Base-by-base conservation (phyloP, 2,329 filamentous ascomycete species). In the Mycosphaerella sp. region DNA sequence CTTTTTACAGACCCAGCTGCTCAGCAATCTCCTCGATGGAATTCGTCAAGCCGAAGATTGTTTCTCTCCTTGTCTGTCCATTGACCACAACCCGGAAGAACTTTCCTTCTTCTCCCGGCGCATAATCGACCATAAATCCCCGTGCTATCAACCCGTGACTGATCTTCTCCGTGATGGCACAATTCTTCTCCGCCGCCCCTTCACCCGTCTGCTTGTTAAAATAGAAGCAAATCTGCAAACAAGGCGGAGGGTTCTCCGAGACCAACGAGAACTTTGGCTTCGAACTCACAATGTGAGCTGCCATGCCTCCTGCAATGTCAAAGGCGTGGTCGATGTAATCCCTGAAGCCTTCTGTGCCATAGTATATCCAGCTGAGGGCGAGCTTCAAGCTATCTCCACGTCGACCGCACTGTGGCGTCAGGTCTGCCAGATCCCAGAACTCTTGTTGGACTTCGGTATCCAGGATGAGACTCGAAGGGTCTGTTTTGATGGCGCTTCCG, bases 221-320 rank as follows among this genome's bases (percentile, higher is more conserved):
- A 70, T 95, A 95, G 70, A 97, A 97, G 75, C 92, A 96, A 21
- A 97, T 87, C 73, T 97, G 93, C 68, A 95, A 74, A 72, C 92
- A 97, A 0, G 89, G 88, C 45, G 91, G 85, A 26, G 89, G 87
- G 63, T 87, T 85, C 53, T 81, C 78, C 9, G 83, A 87, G 2
- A 95, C 81, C 12, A 95, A 76, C 14, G 80, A 73, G 62, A 97
- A 86, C 62, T 87, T 75, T 0, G 73, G 67, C 41, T 78, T 76
- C 11, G 73, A 45, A 4, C 75, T 70, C 2, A 96, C 67, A 1
- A 84, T 70, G 0, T 67, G 67, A 0, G 85, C 82, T 12, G 85
- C 82, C n/a, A 97, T 76, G 62, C 88, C 78, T 3, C 78, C 75
- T 0, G 90, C 90, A 56, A 82, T 78, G 8, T 77, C 78, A 66